Percentiles rank a stretch among this genome's conserved stretches.
phyloP scores from a whole-genome alignment of 139 green algal genomes.

The Haematococcus sp. region DNA sequence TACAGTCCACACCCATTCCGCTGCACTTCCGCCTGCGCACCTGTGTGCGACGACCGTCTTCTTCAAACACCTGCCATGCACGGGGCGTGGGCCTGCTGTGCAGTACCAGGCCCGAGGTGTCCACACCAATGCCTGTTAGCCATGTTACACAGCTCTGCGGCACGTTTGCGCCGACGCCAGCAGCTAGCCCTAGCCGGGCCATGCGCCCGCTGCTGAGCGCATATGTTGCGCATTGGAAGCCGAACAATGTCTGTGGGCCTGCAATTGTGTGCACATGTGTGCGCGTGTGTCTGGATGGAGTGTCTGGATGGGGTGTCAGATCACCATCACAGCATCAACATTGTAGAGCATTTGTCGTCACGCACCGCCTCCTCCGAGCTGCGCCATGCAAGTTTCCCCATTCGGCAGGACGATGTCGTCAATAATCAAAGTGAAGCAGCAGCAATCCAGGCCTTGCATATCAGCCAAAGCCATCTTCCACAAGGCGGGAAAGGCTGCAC shows the following conservation, averaged over 20 bases:
- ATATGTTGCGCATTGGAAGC: slow-evolving; percentile 44
- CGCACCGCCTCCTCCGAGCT: slow-evolving; percentile 52
- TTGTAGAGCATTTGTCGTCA: not conserved
- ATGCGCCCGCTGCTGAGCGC: not conserved
- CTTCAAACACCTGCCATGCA: slow-evolving; percentile 65
- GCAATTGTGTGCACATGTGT: not conserved
- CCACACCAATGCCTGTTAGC: not conserved
- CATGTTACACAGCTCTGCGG: slow-evolving; percentile 7
- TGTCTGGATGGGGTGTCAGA: no score
- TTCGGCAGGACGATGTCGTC: slow-evolving; percentile 62
- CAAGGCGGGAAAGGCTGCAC: no score
- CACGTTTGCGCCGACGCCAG: slow-evolving; percentile 47
- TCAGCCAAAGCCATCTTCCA: no score
- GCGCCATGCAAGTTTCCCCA: slow-evolving; percentile 51
- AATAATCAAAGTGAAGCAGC: slow-evolving; percentile 56
- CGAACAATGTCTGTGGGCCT: slow-evolving; percentile 61
- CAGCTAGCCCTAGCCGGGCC: slow-evolving; percentile 36
- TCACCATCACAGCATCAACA: not conserved
- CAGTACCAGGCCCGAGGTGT: slow-evolving; percentile 33
- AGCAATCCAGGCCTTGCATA: not conserved
- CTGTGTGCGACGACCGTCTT: slow-evolving; percentile 55
- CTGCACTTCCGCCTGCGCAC: no score
- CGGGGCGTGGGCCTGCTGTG: slow-evolving; percentile 40
- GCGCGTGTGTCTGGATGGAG: not conserved
- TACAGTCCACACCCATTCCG: no score